Evolutionary conservation across 805 yeast species (phyloP).

Genomic region (Cyberlindnera japonica): DNA sequence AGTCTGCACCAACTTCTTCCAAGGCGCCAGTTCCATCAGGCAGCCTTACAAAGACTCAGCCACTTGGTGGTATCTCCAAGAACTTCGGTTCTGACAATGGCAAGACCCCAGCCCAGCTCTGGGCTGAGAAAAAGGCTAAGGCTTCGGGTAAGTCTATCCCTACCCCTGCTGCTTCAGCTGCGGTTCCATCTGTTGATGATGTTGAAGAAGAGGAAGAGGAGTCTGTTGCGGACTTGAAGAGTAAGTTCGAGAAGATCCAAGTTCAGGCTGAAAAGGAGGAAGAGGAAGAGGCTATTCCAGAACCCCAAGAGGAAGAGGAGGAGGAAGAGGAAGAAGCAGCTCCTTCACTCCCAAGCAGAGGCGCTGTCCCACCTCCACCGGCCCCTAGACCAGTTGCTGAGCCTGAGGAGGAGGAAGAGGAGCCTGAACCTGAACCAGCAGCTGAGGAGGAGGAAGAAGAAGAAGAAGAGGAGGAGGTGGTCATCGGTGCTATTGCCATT

Average conservation of each 20-base stretch:
- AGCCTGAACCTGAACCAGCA: slow-evolving; percentile 14
- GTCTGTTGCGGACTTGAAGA: slow-evolving; percentile 34
- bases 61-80: slow-evolving; percentile 57
- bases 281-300: slow-evolving; percentile 22
- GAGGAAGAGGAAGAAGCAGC: slow-evolving; percentile 15
- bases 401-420: slow-evolving; percentile 14
- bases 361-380: no score
- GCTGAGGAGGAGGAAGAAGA: slow-evolving; percentile 17
- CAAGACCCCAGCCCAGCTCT: slow-evolving; percentile 89
- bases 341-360: slow-evolving; percentile 9
- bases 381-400: slow-evolving; percentile 10
- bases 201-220: slow-evolving; percentile 28
- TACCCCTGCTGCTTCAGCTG: slow-evolving; percentile 16
- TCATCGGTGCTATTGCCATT: slow-evolving; percentile 46
- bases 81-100: slow-evolving; percentile 66
- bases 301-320: slow-evolving; percentile 10
- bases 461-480: slow-evolving; percentile 17
- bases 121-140: slow-evolving; percentile 83
- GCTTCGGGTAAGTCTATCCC: slow-evolving; percentile 21
- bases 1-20: slow-evolving; percentile 27
- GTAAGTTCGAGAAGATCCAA: slow-evolving; percentile 34
- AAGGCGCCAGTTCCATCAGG: slow-evolving; percentile 26
- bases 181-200: slow-evolving; percentile 28
- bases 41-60: slow-evolving; percentile 33
- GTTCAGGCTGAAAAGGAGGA: slow-evolving; percentile 24